Evolutionary conservation across 208 protist species (phyloP).

Genomic region (Crithidia brevicula): DNA sequence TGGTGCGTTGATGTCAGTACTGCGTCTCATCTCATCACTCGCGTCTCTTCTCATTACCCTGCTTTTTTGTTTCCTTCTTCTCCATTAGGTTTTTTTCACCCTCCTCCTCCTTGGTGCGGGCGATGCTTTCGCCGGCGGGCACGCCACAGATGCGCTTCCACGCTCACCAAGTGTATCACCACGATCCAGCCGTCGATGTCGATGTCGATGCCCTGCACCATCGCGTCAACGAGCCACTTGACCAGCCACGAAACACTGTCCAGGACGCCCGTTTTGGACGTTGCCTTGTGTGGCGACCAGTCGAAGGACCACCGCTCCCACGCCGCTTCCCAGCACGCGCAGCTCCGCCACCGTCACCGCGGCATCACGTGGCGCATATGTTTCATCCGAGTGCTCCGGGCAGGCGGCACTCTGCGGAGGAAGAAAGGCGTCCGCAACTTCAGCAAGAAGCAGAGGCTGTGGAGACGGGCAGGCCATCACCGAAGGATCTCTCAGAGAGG

Average conservation of each 20-base stretch:
- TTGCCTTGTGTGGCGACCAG: slow-evolving; percentile 25
- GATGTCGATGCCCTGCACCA: too few relatives aligned
- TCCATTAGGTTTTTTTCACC: background rate
- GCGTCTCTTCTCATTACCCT: too few relatives aligned
- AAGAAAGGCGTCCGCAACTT: too few relatives aligned
- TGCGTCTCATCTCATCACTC: too few relatives aligned
- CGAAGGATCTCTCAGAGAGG: background rate
- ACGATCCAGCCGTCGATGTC: background rate
- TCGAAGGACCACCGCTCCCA: slow-evolving; percentile 24
- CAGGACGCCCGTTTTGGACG: slow-evolving; percentile 8
- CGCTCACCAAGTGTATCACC: background rate
- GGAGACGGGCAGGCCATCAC: background rate
- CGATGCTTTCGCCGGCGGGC: background rate
- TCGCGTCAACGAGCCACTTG: too few relatives aligned
- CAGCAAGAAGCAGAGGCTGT: too few relatives aligned
- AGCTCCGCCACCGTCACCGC: background rate
- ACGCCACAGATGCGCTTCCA: slow-evolving; percentile 6
- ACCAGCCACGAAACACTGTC: too few relatives aligned
- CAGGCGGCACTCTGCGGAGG: too few relatives aligned
- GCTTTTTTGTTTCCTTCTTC: slow-evolving; percentile 3
- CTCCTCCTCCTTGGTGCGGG: too few relatives aligned
- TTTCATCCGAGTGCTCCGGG: background rate
- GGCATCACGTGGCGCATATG: background rate
- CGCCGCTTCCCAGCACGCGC: background rate
- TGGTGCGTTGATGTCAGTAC: too few relatives aligned